phyloP scores from a whole-genome alignment of 1,139 yeast species.

The Eremothecium coryli region DNA sequence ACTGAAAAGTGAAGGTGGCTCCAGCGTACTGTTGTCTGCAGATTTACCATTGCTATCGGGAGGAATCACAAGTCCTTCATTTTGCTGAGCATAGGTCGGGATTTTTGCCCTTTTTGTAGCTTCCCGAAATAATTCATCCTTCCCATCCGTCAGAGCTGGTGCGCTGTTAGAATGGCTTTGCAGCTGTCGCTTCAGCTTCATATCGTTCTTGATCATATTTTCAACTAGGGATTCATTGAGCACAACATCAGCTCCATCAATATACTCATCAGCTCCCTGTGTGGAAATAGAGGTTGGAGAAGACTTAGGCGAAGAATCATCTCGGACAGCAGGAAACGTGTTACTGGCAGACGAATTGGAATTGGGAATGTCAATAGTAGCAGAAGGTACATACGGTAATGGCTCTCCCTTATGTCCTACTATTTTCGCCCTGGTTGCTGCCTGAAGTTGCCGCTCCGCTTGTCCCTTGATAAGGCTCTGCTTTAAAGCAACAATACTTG shows the following conservation, averaged over 20 bases:
- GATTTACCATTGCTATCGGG: not conserved
- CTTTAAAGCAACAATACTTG: constrained; percentile 21
- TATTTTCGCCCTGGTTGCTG: not conserved
- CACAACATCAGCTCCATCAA: constrained; percentile 21
- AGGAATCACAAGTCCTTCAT: not conserved
- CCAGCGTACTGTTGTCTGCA: not conserved
- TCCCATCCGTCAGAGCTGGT: constrained; percentile 1
- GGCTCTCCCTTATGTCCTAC: not conserved
- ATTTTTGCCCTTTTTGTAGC: constrained; percentile 1
- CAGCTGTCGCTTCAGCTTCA: constrained; percentile 22
- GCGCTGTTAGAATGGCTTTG: constrained; percentile 3
- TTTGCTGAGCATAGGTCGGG: not conserved
- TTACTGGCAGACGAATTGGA: not conserved
- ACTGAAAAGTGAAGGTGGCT: not conserved
- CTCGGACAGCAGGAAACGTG: constrained; percentile 2
- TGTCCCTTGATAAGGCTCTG: constrained; percentile 11
- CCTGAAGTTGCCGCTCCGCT: constrained; percentile 5
- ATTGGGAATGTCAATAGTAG: constrained; percentile 8
- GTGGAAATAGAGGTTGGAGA: constrained; percentile 6
- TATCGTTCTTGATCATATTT: constrained; percentile 18
- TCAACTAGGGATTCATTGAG: constrained; percentile 20
- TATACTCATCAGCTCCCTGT: constrained; percentile 17
- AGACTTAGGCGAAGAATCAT: constrained; percentile 1
- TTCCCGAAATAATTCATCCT: not conserved
- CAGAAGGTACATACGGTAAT: not conserved